These are phyloP conservation scores for Fraxinus baroniana DNA, from an alignment of 305 asterid species.

Conservation along the genomic window DNA sequence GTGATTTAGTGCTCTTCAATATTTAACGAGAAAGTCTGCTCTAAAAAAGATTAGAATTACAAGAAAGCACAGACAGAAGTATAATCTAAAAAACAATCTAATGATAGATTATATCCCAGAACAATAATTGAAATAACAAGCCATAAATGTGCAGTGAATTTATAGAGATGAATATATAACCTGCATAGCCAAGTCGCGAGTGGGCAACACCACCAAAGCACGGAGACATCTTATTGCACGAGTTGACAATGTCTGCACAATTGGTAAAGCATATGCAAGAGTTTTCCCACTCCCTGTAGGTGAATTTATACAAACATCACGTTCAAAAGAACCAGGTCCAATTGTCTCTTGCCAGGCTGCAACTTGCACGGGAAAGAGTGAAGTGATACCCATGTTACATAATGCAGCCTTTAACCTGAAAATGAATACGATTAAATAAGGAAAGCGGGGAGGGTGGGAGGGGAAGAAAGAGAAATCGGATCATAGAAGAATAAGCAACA, in stretches of 20 bases:
- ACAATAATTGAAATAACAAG: neutral
- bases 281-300: constrained; percentile 97
- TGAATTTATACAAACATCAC: constrained; percentile 83
- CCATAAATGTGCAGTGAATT: neutral
- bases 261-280: constrained; percentile 83
- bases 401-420: constrained; percentile 63
- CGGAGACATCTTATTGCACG: constrained; percentile 70
- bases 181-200: constrained; percentile 93
- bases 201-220: constrained; percentile 91
- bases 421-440: constrained; percentile 11
- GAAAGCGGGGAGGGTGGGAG: neutral
- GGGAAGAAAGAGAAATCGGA: neutral
- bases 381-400: constrained; percentile 53
- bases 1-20: neutral
- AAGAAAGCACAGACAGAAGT: neutral
- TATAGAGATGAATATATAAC: constrained; percentile 29
- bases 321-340: constrained; percentile 83
- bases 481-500: neutral
- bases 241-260: constrained; percentile 67
- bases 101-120: neutral
- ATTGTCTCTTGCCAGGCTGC: constrained; percentile 89
- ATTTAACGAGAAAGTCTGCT: neutral
- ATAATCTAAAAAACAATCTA: neutral
- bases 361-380: constrained; percentile 80
- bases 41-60: neutral